Evolutionary conservation across 306 rosid genomes (phyloP).

Genomic region (Vicia villosa): DNA sequence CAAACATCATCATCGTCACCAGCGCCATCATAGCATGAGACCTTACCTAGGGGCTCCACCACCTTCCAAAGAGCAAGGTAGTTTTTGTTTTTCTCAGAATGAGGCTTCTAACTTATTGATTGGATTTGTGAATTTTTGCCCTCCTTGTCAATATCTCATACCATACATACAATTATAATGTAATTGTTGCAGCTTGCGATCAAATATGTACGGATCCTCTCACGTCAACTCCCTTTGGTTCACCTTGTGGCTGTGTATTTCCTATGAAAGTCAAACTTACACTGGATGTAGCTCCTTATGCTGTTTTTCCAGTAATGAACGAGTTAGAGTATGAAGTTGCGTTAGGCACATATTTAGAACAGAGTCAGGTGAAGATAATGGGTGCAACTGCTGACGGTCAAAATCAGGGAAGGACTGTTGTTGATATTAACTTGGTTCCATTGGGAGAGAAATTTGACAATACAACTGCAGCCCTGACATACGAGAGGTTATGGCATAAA

Average conservation of each 20-base stretch:
- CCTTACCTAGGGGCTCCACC: conserved; percentile 64
- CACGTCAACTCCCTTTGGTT: conserved; percentile 85
- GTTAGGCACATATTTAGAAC: conserved; percentile 84
- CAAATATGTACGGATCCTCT: conserved; percentile 89
- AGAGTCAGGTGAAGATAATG: conserved; percentile 98
- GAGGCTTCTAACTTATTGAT: conserved; percentile 12
- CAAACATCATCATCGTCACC: conserved; percentile 42
- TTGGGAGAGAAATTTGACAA: conserved; percentile 94
- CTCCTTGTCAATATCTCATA: conserved; percentile 50
- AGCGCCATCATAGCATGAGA: conserved; percentile 49
- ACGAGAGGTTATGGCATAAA: conserved; percentile 83
- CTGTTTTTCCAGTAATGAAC: conserved; percentile 90
- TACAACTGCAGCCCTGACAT: conserved; percentile 87
- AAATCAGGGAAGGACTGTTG: conserved; percentile 82
- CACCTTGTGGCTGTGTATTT: conserved; percentile 98
- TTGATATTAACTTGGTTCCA: conserved; percentile 93
- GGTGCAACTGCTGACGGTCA: conserved; percentile 92
- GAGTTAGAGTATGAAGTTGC: conserved; percentile 94
- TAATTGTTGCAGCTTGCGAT: conserved; percentile 69
- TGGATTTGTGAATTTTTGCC: conserved; percentile 39
- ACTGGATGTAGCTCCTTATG: conserved; percentile 83
- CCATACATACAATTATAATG: conserved; percentile 53
- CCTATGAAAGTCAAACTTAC: conserved; percentile 95
- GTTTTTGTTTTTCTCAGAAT: conserved; percentile 14
- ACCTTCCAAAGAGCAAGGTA: conserved; percentile 77